Percentiles rank a stretch among this genome's conserved stretches.
Conservation (phyloP, 495 filamentous ascomycete species). For the Penicillium atrosanguineum region DNA sequence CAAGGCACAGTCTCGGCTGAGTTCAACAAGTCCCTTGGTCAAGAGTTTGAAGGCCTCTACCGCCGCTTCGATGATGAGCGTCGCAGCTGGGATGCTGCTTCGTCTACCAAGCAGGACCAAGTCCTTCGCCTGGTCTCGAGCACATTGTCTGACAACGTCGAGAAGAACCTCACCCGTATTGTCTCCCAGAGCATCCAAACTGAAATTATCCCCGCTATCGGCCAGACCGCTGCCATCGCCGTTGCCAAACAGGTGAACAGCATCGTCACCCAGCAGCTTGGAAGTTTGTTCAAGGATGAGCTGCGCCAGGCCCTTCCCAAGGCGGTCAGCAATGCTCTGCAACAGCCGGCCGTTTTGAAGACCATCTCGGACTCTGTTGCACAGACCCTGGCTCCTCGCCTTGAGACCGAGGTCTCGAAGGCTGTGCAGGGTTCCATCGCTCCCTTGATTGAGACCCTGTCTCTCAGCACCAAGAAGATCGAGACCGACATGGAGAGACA, state of each 20-base stretch:
- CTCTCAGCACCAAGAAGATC: slow-evolving; percentile 58
- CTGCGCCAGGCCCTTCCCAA: slow-evolving; percentile 55
- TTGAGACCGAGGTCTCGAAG: slow-evolving; percentile 67
- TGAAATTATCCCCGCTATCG: slow-evolving; percentile 59
- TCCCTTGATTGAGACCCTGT: slow-evolving; percentile 63
- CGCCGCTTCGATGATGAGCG: slow-evolving; percentile 63
- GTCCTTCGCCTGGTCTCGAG: slow-evolving; percentile 83
- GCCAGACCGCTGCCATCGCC: slow-evolving; percentile 46
- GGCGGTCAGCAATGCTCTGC: slow-evolving; percentile 58
- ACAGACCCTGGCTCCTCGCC: slow-evolving; percentile 58
- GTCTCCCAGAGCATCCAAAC: slow-evolving; percentile 64
- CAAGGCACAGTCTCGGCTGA: slow-evolving; percentile 54
- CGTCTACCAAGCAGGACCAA: slow-evolving; percentile 69
- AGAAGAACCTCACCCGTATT: slow-evolving; percentile 70
- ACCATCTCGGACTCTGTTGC: slow-evolving; percentile 67
- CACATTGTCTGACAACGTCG: slow-evolving; percentile 86
- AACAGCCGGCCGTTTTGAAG: slow-evolving; percentile 66
- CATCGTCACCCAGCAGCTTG: slow-evolving; percentile 48
- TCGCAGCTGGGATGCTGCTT: slow-evolving; percentile 60
- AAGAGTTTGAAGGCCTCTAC: slow-evolving; percentile 59
- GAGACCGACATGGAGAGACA: slow-evolving; percentile 64
- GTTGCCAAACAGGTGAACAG: slow-evolving; percentile 63
- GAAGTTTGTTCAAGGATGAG: slow-evolving; percentile 48
- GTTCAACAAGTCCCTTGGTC: slow-evolving; percentile 53
- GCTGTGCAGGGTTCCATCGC: slow-evolving; percentile 59